Evolutionary conservation across 345 rosid genomes (phyloP), one percentile per base, ranked within the genome.

Genomic region (Laguncularia racemosa): DNA sequence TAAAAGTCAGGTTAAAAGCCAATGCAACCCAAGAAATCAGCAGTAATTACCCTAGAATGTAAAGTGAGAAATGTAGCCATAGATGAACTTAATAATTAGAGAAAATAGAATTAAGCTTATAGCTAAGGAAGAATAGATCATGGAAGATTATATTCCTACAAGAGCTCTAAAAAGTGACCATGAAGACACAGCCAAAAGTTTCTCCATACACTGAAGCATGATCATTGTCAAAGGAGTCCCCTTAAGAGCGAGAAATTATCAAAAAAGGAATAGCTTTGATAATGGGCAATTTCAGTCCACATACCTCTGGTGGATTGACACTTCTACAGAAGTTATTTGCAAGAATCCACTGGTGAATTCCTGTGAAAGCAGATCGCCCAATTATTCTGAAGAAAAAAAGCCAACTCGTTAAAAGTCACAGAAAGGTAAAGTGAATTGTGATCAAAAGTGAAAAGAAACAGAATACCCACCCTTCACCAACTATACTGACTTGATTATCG

Each of bases 311-410:
- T 21, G 92, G 91, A 60, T 84, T 84, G 61, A 74, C 59, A 65
- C 73, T 69, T 44, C 67, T 74, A 57, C 55, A 59, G 48, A 69
- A 83, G 75, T 44, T 85, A 47, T 70, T 84, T 14, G 85, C 78
- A 63, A 84, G 80, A 58, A 95, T 72, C 97, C 99, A 95, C 55
- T 84, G 84, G 66, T 87, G 88, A 62, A 75, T 79, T 65, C 93
- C 97, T 0, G 88, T 81, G 66, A 90, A 85, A 50, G 97, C 95
- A 75, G 89, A 87, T 65, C 89, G 86, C 15, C 99, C 96, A 40
- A 90, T 81, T 53, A 84, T 65, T 68, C 96, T 93, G 82, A 33
- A 66, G 69, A 46, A 20, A 50, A 45, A 58, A 71, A 11, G 50
- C 66, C 4, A 49, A 50, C 59, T 70, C 9, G 1, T 23, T 20